A percentile compares a stretch with the other conserved stretches of the same genome.
Evolutionary conservation across 805 yeast genomes (phyloP).

Genomic region (Vanderwaltozyma tropicalis): DNA sequence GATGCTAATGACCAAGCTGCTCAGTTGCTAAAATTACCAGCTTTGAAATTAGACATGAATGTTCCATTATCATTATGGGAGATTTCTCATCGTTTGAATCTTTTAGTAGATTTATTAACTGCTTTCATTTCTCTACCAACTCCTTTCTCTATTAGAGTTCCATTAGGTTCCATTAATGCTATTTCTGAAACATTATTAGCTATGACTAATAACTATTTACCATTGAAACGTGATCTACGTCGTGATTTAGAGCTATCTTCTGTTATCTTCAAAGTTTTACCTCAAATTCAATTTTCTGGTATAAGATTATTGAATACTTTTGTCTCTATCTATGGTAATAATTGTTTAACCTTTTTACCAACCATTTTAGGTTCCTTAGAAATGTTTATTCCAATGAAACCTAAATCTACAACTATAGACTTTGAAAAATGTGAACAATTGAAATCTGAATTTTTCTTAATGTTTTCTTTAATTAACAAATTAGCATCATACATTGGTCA

Average conservation of each 20-base stretch:
- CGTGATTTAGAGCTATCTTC: slow-evolving; percentile 41
- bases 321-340: slow-evolving; percentile 23
- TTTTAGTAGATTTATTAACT: slow-evolving; percentile 37
- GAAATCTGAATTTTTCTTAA: slow-evolving; percentile 14
- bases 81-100: slow-evolving; percentile 41
- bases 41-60: slow-evolving; percentile 50
- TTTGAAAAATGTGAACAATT: slow-evolving; percentile 28
- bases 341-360: slow-evolving; percentile 37
- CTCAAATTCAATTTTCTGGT: slow-evolving; percentile 37
- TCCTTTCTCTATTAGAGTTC: slow-evolving; percentile 46
- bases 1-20: slow-evolving; percentile 3
- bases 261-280: slow-evolving; percentile 35
- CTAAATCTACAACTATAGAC: slow-evolving; percentile 32
- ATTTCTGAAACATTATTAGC: slow-evolving; percentile 46
- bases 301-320: slow-evolving; percentile 31
- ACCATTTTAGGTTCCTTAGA: slow-evolving; percentile 48
- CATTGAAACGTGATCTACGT: slow-evolving; percentile 46
- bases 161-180: slow-evolving; percentile 47
- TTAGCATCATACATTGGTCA: slow-evolving; percentile 27
- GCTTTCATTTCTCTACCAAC: slow-evolving; percentile 43
- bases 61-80: slow-evolving; percentile 41
- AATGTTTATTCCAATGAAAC: slow-evolving; percentile 43
- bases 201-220: slow-evolving; percentile 44
- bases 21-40: slow-evolving; percentile 30
- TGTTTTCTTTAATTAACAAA: slow-evolving; percentile 15